These are phyloP conservation scores for Mortierella sp. DNA, from an alignment of 371 early-diverging fungal genomes.

Conservation along the genomic window DNA sequence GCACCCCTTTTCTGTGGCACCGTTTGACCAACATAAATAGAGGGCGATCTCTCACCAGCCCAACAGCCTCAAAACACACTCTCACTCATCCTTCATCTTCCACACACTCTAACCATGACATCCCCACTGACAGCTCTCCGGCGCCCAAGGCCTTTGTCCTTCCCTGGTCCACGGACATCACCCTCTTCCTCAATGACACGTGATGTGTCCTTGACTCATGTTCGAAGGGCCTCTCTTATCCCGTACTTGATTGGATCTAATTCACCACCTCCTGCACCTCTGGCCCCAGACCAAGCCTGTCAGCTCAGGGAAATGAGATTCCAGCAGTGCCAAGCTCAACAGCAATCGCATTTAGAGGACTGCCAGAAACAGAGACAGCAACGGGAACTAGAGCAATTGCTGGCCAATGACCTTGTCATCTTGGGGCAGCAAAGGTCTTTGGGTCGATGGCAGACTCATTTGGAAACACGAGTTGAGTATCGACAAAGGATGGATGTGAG, in stretches of 20 bases:
- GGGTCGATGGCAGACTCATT: not conserved
- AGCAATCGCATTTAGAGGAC: not conserved
- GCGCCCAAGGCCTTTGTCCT: not conserved
- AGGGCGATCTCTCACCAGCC: too few relatives aligned
- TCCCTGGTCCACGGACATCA: not conserved
- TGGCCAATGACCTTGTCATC: conserved; percentile 51
- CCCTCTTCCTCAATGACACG: not conserved
- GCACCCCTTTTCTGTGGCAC: not conserved
- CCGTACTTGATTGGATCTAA: not conserved
- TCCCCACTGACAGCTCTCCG: not conserved
- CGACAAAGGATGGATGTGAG: not conserved
- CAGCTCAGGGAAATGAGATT: not conserved
- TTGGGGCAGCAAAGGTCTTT: not conserved
- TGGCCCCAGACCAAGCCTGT: not conserved
- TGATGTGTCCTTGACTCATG: too few relatives aligned
- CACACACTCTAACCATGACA: too few relatives aligned
- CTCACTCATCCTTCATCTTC: too few relatives aligned
- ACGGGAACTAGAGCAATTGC: not conserved
- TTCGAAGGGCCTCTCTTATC: not conserved
- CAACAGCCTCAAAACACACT: too few relatives aligned
- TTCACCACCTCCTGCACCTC: not conserved
- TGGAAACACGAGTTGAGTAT: not conserved
- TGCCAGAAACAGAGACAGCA: conserved; percentile 2
- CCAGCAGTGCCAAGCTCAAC: not conserved
- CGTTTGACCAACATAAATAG: too few relatives aligned